A percentile compares a stretch with the other conserved stretches of the same genome.
phyloP scores from a whole-genome alignment of 176 grass and related monocot genomes.

The Paspalum notatum region DNA sequence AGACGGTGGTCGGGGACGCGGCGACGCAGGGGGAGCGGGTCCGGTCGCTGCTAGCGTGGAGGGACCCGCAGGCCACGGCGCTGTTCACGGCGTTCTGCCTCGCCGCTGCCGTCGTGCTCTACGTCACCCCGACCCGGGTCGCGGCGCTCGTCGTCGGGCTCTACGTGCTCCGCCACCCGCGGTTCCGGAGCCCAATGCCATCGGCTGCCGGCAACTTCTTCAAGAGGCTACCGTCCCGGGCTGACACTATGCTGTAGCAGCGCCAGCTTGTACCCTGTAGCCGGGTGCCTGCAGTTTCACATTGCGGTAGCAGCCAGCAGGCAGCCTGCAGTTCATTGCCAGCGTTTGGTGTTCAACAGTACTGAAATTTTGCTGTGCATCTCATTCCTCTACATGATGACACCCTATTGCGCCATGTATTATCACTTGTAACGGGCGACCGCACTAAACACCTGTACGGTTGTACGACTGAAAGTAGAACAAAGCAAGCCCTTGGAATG shows the following conservation, averaged over 20 bases:
- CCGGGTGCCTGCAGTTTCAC: too few species aligned
- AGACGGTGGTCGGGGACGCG: slow-evolving; percentile 74
- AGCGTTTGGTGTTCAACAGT: not conserved
- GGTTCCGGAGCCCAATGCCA: slow-evolving; percentile 66
- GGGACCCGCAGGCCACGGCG: slow-evolving; percentile 72
- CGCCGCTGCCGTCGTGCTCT: slow-evolving; percentile 50
- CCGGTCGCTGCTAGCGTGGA: slow-evolving; percentile 73
- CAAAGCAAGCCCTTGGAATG: too few species aligned
- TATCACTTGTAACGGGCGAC: too few species aligned
- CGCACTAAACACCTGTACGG: too few species aligned
- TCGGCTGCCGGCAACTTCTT: slow-evolving; percentile 67
- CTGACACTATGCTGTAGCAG: slow-evolving; percentile 55
- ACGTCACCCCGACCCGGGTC: slow-evolving; percentile 51
- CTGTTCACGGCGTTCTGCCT: slow-evolving; percentile 64
- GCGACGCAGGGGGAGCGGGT: slow-evolving; percentile 82
- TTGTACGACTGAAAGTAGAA: too few species aligned
- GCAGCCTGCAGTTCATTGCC: not conserved
- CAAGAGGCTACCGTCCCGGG: slow-evolving; percentile 66
- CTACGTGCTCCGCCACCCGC: slow-evolving; percentile 71
- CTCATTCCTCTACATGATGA: too few species aligned
- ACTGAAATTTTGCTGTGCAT: not conserved
- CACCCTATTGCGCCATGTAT: too few species aligned
- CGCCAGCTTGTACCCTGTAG: not conserved
- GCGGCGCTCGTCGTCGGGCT: slow-evolving; percentile 51
- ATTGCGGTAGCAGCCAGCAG: too few species aligned